Conservation (phyloP, 768 basidiomycete genomes). For the Gymnopilus junonius region DNA sequence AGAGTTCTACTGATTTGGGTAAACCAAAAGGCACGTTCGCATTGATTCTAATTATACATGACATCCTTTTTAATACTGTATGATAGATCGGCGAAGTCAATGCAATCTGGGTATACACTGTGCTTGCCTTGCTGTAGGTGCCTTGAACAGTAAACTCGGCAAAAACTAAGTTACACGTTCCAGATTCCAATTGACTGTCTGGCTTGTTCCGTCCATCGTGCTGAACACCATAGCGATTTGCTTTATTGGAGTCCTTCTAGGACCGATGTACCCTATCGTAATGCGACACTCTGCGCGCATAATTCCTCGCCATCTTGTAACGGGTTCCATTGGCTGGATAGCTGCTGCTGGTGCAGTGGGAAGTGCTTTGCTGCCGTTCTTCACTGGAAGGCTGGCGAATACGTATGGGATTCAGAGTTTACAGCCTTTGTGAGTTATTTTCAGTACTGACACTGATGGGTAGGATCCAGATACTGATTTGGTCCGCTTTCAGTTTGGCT, state of each 20-base stretch:
- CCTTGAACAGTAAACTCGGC: background rate
- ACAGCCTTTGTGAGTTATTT: conserved; percentile 56
- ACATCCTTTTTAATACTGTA: background rate
- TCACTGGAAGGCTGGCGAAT: conserved; percentile 66
- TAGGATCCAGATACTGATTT: background rate
- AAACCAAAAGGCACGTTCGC: conserved; percentile 30
- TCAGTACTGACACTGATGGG: background rate
- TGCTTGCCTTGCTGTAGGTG: conserved; percentile 48
- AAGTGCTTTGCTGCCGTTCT: conserved; percentile 68
- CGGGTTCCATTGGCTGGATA: conserved; percentile 64
- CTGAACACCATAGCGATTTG: conserved; percentile 62
- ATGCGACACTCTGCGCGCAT: conserved; percentile 70
- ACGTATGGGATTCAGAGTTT: conserved; percentile 59
- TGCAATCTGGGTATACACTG: conserved; percentile 49
- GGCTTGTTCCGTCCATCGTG: conserved; percentile 66
- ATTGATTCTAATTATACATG: background rate
- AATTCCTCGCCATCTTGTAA: conserved; percentile 68
- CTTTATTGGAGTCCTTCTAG: conserved; percentile 64
- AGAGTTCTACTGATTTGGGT: conserved; percentile 56
- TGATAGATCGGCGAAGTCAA: conserved; percentile 53
- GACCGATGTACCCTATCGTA: conserved; percentile 71
- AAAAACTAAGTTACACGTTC: background rate
- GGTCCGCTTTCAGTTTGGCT: conserved; percentile 44
- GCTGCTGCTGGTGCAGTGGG: conserved; percentile 68
- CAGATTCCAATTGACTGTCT: conserved; percentile 64